Percentiles rank a stretch among this genome's conserved stretches.
phyloP scores from a whole-genome alignment of 116 monocot genomes.

The Thalassia testudinum region DNA sequence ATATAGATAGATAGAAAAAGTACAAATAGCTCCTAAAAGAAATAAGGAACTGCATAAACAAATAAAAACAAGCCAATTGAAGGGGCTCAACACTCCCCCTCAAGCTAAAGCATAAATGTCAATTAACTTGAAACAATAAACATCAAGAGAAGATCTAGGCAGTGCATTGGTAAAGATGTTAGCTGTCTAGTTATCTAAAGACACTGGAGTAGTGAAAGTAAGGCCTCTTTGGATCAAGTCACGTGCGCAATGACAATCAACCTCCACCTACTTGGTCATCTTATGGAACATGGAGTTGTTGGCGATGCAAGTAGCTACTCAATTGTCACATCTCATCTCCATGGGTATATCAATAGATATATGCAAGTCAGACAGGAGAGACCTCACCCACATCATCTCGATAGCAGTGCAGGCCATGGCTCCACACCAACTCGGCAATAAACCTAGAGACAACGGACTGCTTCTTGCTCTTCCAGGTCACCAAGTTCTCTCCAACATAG shows the following conservation, averaged over 20 bases:
- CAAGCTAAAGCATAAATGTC: too few species aligned
- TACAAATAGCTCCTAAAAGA: too few species aligned
- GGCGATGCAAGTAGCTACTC: neutral
- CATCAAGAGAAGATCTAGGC: too few species aligned
- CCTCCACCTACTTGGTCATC: neutral
- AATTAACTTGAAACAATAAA: neutral
- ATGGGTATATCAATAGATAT: neutral
- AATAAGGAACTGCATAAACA: too few species aligned
- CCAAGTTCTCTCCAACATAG: neutral
- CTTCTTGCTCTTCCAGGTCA: constrained; percentile 1
- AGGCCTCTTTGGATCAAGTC: neutral
- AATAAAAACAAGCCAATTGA: too few species aligned
- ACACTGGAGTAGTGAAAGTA: neutral
- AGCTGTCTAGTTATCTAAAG: neutral
- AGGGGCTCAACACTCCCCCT: too few species aligned
- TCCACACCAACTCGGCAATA: neutral
- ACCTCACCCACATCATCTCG: neutral
- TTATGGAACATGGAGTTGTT: neutral
- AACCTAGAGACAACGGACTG: neutral
- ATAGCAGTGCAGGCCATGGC: neutral
- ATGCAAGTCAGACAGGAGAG: neutral
- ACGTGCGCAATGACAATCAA: neutral
- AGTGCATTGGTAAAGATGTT: neutral
- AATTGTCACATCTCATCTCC: neutral
- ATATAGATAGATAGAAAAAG: too few species aligned